Base-by-base conservation (phyloP, 2,329 filamentous ascomycete species). In the Xylogone sp. region DNA sequence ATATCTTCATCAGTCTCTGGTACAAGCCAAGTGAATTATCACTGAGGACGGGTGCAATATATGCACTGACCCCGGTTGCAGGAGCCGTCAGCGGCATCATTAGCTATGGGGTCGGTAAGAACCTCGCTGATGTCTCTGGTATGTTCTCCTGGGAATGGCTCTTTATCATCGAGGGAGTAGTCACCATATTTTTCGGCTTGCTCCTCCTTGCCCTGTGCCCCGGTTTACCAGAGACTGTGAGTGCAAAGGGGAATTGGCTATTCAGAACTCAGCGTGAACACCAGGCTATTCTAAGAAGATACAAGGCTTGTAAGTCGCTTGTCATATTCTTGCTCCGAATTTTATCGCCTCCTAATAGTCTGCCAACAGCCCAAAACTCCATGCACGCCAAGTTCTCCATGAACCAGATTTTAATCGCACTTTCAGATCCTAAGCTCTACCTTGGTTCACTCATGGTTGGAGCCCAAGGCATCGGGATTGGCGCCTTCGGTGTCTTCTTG, bases 81-180 rank as follows among this genome's bases (percentile, higher is more conserved):
- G 59, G 57, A 6, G 48, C 39, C 4, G 51, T 61, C 39, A 56
- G 55, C 49, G 57, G 59, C 3, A 21, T 59, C 10, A 56, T 61
- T 16, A 51, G 57, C 1, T 58, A 55, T 42, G 57, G 50, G 1
- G 51, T 61, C 6, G 44, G 51, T n/a, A 49, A 53, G 20, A 44
- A 55, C 46, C 18, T 58, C 2, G 29, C 52, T 46, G 43, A 45
- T 9, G 34, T 29, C 5, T 29, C 45, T n/a, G 53, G 55, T 10
- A 54, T 27, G 27, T 5, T 13, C 16, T 46, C 53, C 3, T 59
- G 57, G 59, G 13, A 53, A 42, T 61, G 57, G 57, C 46, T 60
- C 16, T 56, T 59, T 16, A 29, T 60, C 4, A 51, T 59, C 22
- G 53, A 62, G 49, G 60, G 59, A 6, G 46, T 51, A 5, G 34